Conservation (phyloP, 495 filamentous ascomycete genomes). For the Staphylotrichum longicolle region DNA sequence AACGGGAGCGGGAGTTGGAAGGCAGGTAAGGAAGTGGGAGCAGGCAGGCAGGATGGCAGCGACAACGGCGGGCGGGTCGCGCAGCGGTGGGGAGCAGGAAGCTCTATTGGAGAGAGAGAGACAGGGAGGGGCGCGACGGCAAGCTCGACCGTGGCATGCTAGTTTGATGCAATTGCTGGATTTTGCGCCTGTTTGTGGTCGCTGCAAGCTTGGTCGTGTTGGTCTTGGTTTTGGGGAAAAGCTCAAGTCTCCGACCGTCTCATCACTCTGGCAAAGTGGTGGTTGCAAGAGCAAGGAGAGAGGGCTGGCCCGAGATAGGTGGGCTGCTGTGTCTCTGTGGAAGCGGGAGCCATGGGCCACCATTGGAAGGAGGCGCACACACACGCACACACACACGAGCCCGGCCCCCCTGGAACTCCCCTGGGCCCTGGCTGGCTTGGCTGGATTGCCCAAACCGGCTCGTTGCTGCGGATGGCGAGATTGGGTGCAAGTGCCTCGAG, state of each 20-base stretch:
- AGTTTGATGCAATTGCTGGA: constrained; percentile 26
- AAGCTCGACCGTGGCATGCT: constrained; percentile 32
- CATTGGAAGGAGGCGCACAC: background rate
- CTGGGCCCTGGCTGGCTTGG: constrained; percentile 14
- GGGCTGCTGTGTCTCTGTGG: constrained; percentile 9
- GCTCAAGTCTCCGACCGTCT: constrained; percentile 4
- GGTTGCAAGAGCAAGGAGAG: background rate
- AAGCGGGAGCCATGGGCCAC: constrained; percentile 6
- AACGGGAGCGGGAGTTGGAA: constrained; percentile 5
- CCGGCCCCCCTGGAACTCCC: constrained; percentile 4
- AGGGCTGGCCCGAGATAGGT: constrained; percentile 10
- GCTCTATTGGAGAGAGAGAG: constrained; percentile 32
- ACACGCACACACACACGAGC: background rate
- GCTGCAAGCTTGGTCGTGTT: constrained; percentile 4
- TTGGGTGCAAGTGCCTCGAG: constrained; percentile 7
- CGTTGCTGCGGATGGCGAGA: constrained; percentile 24
- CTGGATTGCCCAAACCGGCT: constrained; percentile 20
- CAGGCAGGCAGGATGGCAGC: constrained; percentile 20
- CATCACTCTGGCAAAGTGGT: background rate
- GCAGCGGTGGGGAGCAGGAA: constrained; percentile 22
- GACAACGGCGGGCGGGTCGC: constrained; percentile 28
- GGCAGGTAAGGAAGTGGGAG: constrained; percentile 13
- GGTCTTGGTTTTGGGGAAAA: background rate
- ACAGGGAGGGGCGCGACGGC: constrained; percentile 28
- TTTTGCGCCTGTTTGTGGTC: constrained; percentile 9